Percentiles rank a stretch among this genome's conserved stretches.
Conservation (phyloP, 2,329 filamentous ascomycete genomes). For the Cladophialophora yegresii region DNA sequence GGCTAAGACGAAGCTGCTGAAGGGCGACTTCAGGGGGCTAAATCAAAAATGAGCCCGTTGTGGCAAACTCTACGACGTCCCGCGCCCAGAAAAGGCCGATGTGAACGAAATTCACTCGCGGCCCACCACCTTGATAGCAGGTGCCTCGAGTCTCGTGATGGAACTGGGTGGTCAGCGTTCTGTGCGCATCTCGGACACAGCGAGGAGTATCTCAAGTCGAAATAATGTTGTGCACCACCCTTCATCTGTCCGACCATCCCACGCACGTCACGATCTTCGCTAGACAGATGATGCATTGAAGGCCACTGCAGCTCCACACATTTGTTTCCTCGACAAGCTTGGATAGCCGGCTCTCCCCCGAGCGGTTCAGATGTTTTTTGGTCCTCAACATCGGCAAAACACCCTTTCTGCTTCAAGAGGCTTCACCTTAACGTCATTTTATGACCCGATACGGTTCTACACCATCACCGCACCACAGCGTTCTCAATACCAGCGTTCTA, state of each 20-base stretch:
- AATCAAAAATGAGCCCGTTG: constrained; percentile 13
- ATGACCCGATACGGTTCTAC: background rate
- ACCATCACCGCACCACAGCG: background rate
- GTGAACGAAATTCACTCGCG: background rate
- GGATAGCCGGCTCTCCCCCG: background rate
- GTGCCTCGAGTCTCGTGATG: background rate
- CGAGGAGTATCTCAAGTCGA: background rate
- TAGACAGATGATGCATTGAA: background rate
- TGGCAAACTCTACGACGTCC: constrained; percentile 7
- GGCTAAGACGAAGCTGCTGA: background rate
- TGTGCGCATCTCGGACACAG: background rate
- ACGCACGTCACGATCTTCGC: background rate
- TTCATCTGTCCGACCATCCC: background rate
- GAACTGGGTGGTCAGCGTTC: constrained; percentile 13
- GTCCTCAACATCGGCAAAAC: background rate
- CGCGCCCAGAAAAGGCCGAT: background rate
- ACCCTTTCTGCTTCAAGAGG: background rate
- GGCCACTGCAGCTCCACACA: background rate
- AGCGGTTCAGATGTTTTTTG: background rate
- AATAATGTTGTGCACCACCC: background rate
- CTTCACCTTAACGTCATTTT: background rate
- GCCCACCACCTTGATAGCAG: background rate
- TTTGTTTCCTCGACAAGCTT: background rate
- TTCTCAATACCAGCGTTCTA: constrained; percentile 6
- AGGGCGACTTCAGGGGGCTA: constrained; percentile 4